Base-by-base conservation (phyloP, 2,329 filamentous ascomycete species). In the Penicillium sp. region DNA sequence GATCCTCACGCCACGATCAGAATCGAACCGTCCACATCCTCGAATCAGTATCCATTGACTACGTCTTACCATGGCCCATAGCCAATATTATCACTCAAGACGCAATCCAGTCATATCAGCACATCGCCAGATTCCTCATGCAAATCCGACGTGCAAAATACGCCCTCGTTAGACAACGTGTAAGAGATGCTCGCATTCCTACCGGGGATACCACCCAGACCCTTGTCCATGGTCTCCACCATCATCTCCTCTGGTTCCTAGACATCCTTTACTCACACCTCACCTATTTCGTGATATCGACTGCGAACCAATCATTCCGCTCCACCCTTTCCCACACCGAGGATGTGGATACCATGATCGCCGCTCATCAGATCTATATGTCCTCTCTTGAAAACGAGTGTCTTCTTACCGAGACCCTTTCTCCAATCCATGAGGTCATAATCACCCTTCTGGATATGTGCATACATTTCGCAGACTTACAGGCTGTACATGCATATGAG, bases 261-360 rank as follows among this genome's bases (percentile, higher is more conserved):
- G 88, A 88, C 61, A 85, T 83, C 0, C 67, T 96, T 1, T 88
- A 91, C 66, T 87, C 87, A 9, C 95, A 96, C 69, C 77, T 96
- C 4, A 88, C 87, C 3, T 88, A 86, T 16, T 82, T 92, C 2
- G 89, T 93, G 1, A 80, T 96, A 1, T 83, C 82, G 0, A 84
- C 86, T 0, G 81, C 86, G 23, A 84, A 82, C 2, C 68, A 74
- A 2, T 77, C 80, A 29, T 83, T 97, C 77, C 77, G 77, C 6
- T 70, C 73, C 2, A 78, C 81, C 0, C 81, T 97, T 51, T 73
- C 76, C 14, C 75, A 78, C 6, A 86, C 91, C 0, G 80, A 83
- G 26, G 91, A 93, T 63, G 85, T 97, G 10, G 92, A 97, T 69
- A 83, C 83, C 26, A 96, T 97, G 90, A 87, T 92, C 26, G 75